Evolutionary conservation across 2,329 filamentous ascomycete species (phyloP), one percentile per base, ranked within the genome.

Genomic region (Neurospora sp.): DNA sequence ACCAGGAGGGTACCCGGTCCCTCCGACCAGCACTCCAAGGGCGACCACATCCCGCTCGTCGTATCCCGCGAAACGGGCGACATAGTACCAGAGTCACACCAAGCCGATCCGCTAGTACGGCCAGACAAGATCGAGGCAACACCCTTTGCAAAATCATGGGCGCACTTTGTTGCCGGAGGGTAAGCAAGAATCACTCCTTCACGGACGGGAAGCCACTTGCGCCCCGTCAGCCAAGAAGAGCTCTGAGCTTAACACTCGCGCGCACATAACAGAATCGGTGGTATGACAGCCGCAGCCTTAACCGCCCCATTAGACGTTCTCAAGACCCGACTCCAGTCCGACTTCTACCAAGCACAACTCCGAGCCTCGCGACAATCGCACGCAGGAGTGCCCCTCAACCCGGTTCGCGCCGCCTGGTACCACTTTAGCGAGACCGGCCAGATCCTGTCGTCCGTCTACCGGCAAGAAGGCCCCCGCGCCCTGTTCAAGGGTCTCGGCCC

Each of bases 401-500:
- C 92, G 4, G 78, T 89, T 15, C 88, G 90, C 68, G 88, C 88
- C 67, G 89, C 89, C 1, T 77, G 88, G 8, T 86, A 93, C 73
- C 94, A 97, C 80, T 87, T 97, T 71, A 84, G 85, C 68, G 95
- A 97, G 78, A 98, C 94, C 0, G 86, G 96, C 67, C 91, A 95
- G 78, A 97, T 97, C 68, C 85, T 98, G 40, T 86, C 87, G 73
- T 88, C 91, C 36, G 93, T 98, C 7, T 91, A 95, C 75, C 88
- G 88, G 68, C 83, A 88, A 23, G 95, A 97, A 79, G 95, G 95
- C 28, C 91, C 90, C 83, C 88, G 93, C 68, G 94, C 93, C 11
- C 85, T 98, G 4, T 98, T 97, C 85, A 97, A 97, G 79, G 95
- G 95, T 28, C 85, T 98, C 3, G 94, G 93, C 0, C 94, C 95